phyloP scores from a whole-genome alignment of 2,329 filamentous ascomycete genomes.

The Alternaria gaisen region DNA sequence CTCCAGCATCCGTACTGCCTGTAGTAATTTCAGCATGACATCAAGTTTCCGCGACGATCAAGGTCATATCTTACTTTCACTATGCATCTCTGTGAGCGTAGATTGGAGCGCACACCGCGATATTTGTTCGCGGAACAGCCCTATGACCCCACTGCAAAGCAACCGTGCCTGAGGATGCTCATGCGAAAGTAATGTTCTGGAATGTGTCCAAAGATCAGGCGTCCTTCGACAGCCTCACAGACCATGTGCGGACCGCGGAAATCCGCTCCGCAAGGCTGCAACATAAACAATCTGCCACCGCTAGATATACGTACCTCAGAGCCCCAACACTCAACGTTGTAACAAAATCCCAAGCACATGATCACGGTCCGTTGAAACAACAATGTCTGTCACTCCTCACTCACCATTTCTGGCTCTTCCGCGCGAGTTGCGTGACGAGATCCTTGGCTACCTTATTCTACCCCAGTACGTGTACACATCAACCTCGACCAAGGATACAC shows the following conservation, averaged over 20 bases:
- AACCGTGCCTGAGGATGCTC: background rate
- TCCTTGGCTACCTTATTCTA: constrained; percentile 31
- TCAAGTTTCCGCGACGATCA: background rate
- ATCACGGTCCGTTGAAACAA: background rate
- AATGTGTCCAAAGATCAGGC: background rate
- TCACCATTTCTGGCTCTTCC: constrained; percentile 31
- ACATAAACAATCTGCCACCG: background rate
- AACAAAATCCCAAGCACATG: background rate
- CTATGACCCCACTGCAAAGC: background rate
- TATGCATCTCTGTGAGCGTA: background rate
- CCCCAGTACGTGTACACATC: constrained; percentile 38
- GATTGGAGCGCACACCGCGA: background rate
- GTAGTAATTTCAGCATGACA: background rate
- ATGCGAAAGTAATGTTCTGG: background rate
- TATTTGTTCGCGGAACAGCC: no score
- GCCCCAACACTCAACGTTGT: background rate
- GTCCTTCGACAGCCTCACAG: background rate
- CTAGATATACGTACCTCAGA: background rate
- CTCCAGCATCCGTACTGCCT: background rate
- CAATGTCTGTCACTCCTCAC: background rate
- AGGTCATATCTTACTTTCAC: background rate
- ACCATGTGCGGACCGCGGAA: constrained; percentile 10
- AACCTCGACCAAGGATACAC: constrained; percentile 20
- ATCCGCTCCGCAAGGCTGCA: constrained; percentile 4
- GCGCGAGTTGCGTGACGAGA: constrained; percentile 41